phyloP scores from a whole-genome alignment of 2,329 filamentous ascomycete species.

The Nannizziopsis arthrosporioides region DNA sequence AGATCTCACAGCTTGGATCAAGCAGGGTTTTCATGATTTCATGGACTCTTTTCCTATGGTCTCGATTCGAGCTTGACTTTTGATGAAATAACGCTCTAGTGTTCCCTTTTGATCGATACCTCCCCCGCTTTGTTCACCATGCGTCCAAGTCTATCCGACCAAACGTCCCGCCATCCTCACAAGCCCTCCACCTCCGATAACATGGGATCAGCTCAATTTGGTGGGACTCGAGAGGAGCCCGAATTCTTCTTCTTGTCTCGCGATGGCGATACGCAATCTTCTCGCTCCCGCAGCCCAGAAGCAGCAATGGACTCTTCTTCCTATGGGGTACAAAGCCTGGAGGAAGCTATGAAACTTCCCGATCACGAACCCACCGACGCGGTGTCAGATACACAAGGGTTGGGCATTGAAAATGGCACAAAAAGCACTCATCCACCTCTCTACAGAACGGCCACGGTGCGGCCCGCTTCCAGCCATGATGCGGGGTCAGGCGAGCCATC shows the following conservation, averaged over 20 bases:
- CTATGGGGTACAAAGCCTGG: slow-evolving; percentile 49
- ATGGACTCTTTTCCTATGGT: not conserved
- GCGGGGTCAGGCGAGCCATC: not conserved
- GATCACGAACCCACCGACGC: slow-evolving; percentile 21
- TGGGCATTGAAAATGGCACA: not conserved
- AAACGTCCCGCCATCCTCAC: slow-evolving; percentile 24
- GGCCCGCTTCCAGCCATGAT: not conserved
- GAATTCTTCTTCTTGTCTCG: slow-evolving; percentile 51
- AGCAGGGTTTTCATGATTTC: not conserved
- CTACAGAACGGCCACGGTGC: slow-evolving; percentile 4
- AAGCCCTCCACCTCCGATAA: slow-evolving; percentile 25
- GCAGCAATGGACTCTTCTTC: slow-evolving; percentile 34
- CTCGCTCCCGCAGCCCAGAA: slow-evolving; percentile 21
- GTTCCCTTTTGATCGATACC: not conserved
- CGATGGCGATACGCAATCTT: slow-evolving; percentile 39
- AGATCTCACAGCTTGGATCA: not conserved
- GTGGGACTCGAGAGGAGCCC: slow-evolving; percentile 34
- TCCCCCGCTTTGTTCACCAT: slow-evolving; percentile 17
- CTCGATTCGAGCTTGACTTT: too few relatives aligned
- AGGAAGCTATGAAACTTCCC: slow-evolving; percentile 37
- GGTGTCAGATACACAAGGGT: slow-evolving; percentile 8
- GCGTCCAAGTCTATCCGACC: slow-evolving; percentile 29
- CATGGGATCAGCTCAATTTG: slow-evolving; percentile 21
- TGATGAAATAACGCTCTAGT: not conserved
- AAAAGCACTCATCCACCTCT: not conserved